Conservation (phyloP, 441 rosid species). For the Biscutella laevigata region DNA sequence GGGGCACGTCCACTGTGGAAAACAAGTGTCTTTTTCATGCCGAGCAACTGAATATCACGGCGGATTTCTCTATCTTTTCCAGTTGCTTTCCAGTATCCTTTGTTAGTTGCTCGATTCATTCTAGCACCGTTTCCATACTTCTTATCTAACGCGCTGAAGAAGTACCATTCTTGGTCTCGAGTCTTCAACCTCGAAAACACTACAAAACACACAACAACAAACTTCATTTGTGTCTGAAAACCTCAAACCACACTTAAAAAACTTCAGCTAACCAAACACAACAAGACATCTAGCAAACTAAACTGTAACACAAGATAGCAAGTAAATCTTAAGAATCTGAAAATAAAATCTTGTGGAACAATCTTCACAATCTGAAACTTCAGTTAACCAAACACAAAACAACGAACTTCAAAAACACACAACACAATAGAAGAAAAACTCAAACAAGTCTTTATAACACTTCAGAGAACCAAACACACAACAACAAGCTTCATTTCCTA, state of each 20-base stretch:
- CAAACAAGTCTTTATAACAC: background rate
- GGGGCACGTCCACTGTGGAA: conserved; percentile 88
- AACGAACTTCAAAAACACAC: too few species aligned
- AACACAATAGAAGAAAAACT: background rate
- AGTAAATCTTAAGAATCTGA: too few species aligned
- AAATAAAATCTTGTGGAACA: too few species aligned
- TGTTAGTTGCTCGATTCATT: conserved; percentile 74
- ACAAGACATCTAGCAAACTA: too few species aligned
- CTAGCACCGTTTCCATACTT: conserved; percentile 82
- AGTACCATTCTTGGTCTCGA: conserved; percentile 93
- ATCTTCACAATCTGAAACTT: too few species aligned
- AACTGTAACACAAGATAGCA: too few species aligned
- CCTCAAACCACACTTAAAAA: too few species aligned
- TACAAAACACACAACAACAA: too few species aligned
- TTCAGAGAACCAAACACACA: background rate
- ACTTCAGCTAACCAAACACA: too few species aligned
- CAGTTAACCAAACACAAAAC: too few species aligned
- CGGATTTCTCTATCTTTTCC: conserved; percentile 77
- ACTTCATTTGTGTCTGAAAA: too few species aligned
- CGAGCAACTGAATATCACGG: conserved; percentile 39
- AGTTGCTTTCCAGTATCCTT: conserved; percentile 93
- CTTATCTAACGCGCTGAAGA: conserved; percentile 70
- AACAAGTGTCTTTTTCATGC: conserved; percentile 88
- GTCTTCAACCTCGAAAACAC: conserved; percentile 67
- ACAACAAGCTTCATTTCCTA: conserved; percentile 19